Conservation (phyloP, 805 yeast species). For the Wickerhamiella spandovensis region DNA sequence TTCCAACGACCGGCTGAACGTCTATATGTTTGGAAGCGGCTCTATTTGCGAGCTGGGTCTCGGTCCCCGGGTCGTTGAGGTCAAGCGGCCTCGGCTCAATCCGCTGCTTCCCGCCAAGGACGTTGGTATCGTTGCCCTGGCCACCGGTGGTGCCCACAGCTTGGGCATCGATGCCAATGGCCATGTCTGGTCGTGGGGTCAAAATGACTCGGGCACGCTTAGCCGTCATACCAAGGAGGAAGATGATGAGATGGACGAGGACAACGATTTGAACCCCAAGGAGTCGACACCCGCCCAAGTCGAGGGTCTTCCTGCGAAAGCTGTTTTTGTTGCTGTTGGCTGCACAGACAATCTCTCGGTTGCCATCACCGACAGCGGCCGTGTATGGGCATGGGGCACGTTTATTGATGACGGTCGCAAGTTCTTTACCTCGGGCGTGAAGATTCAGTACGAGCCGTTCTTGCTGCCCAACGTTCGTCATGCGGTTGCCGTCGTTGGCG, state of each 20-base stretch:
- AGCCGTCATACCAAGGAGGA: slow-evolving; percentile 74
- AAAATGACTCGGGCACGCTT: slow-evolving; percentile 79
- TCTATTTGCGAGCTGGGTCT: slow-evolving; percentile 95
- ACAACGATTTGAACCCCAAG: slow-evolving; percentile 73
- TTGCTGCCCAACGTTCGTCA: slow-evolving; percentile 48
- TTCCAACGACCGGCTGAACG: slow-evolving; percentile 33
- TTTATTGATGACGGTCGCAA: slow-evolving; percentile 75
- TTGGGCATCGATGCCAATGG: slow-evolving; percentile 67
- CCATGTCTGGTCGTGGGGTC: slow-evolving; percentile 96
- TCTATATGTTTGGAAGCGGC: slow-evolving; percentile 93
- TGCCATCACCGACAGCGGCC: slow-evolving; percentile 65
- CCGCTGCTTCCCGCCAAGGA: slow-evolving; percentile 53
- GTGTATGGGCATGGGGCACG: slow-evolving; percentile 95
- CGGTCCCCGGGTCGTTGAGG: slow-evolving; percentile 92
- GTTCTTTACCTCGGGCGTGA: slow-evolving; percentile 58
- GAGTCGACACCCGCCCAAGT: slow-evolving; percentile 85
- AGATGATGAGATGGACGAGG: slow-evolving; percentile 47
- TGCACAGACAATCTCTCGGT: slow-evolving; percentile 91
- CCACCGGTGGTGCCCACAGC: slow-evolving; percentile 94
- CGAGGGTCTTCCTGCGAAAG: slow-evolving; percentile 44
- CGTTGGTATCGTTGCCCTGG: slow-evolving; percentile 66
- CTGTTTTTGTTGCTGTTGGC: slow-evolving; percentile 58
- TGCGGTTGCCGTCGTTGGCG: slow-evolving; percentile 74
- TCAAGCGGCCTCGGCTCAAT: slow-evolving; percentile 88
- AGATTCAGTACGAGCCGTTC: slow-evolving; percentile 54